Conservation (phyloP, 2,329 filamentous ascomycete species). For the Neofusicoccum umdonicola region DNA sequence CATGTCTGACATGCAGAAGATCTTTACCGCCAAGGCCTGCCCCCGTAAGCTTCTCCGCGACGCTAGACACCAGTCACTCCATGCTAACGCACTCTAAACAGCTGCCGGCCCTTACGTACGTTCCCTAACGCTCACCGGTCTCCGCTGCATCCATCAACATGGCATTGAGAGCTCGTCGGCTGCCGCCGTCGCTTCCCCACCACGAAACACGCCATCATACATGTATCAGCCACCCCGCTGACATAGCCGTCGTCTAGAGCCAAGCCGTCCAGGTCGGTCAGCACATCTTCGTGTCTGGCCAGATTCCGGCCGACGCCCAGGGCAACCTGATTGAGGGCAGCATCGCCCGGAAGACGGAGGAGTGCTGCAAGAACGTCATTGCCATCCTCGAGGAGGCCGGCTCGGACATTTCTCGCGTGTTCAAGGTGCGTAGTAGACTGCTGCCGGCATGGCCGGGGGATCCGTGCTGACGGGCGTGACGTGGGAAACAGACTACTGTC, state of each 20-base stretch:
- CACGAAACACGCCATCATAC: neutral
- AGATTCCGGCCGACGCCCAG: constrained; percentile 69
- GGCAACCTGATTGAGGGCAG: constrained; percentile 62
- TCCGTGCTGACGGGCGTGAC: neutral
- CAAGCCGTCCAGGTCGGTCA: constrained; percentile 66
- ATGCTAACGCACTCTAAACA: constrained; percentile 23
- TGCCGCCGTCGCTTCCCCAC: neutral
- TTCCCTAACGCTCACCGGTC: neutral
- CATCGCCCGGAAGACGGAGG: constrained; percentile 67
- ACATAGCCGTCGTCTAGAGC: constrained; percentile 29
- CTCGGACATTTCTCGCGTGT: constrained; percentile 72
- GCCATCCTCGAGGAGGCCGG: constrained; percentile 81
- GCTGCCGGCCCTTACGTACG: constrained; percentile 46
- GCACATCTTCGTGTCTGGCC: constrained; percentile 69
- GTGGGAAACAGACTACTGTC: constrained; percentile 51
- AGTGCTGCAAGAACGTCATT: constrained; percentile 75
- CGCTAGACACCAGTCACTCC: neutral
- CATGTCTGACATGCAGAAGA: constrained; percentile 46
- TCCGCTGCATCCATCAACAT: neutral
- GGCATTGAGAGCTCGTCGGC: neutral
- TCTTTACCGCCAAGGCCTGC: constrained; percentile 42
- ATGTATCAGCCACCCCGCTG: constrained; percentile 2
- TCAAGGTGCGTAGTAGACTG: constrained; percentile 63
- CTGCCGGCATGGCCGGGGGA: neutral
- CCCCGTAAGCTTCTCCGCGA: constrained; percentile 36